Percentiles rank a stretch among this genome's conserved stretches.
phyloP scores from a whole-genome alignment of 164 flowering plant species.

The Brasenia schreberi region DNA sequence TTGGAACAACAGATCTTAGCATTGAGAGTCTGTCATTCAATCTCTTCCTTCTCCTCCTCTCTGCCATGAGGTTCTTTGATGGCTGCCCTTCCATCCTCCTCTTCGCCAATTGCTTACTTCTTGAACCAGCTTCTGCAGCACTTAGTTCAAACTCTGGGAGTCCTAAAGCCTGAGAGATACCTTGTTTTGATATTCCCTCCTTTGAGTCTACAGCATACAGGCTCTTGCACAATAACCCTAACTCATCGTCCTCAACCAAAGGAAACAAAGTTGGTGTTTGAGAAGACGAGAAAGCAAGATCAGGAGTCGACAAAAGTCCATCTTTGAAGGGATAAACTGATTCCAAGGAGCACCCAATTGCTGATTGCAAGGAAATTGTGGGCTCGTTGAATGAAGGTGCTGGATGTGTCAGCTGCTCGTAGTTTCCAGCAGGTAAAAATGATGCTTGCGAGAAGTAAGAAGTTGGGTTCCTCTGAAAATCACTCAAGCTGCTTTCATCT shows the following conservation, averaged over 20 bases:
- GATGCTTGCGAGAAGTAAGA: not conserved
- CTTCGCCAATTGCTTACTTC: conserved; percentile 15
- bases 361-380: not conserved
- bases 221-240: not conserved
- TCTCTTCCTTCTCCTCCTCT: conserved; percentile 60
- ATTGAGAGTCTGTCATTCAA: conserved; percentile 69
- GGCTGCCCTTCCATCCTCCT: conserved; percentile 57
- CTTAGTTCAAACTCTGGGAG: conserved; percentile 16
- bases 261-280: conserved; percentile 13
- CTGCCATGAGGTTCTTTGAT: conserved; percentile 79
- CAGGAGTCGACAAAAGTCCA: conserved; percentile 8
- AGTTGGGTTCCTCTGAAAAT: conserved; percentile 23
- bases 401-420: not conserved
- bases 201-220: conserved; percentile 8
- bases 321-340: conserved; percentile 8
- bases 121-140: not conserved
- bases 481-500: conserved; percentile 28
- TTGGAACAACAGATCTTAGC: conserved; percentile 72
- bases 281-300: conserved; percentile 12
- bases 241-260: conserved; percentile 15
- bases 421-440: not conserved
- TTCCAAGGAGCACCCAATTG: conserved; percentile 11
- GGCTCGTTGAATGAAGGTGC: not conserved
- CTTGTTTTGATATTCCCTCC: conserved; percentile 16
- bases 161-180: conserved; percentile 15